Evolutionary conservation across 345 rosid species (phyloP).

Genomic region (Heritiera fomes): DNA sequence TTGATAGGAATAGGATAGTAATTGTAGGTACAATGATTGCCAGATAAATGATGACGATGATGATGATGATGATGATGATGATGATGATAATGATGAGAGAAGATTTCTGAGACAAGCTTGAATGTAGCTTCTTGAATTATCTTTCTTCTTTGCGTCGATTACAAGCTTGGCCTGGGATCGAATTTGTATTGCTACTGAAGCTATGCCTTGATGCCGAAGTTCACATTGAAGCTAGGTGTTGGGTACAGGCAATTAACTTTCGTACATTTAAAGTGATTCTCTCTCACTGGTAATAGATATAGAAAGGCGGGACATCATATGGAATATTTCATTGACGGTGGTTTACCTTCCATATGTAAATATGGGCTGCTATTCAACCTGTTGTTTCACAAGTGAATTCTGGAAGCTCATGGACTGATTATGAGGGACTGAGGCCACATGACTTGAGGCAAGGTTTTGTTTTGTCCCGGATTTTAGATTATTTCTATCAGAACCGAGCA

Average conservation of each 20-base stretch:
- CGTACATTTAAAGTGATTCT: not conserved
- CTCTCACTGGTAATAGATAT: not conserved
- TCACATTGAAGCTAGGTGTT: not conserved
- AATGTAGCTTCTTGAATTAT: not conserved
- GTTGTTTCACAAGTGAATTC: not conserved
- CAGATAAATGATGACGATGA: too few species aligned
- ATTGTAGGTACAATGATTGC: too few species aligned
- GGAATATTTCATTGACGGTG: not conserved
- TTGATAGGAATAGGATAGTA: too few species aligned
- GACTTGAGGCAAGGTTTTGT: not conserved
- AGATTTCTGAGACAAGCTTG: conserved; percentile 3
- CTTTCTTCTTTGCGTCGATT: not conserved
- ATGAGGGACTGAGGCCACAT: not conserved
- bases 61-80: too few species aligned
- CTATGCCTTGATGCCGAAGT: not conserved
- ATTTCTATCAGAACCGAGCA: not conserved
- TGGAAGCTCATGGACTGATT: not conserved
- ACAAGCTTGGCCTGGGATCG: not conserved
- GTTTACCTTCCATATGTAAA: not conserved
- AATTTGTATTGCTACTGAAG: not conserved
- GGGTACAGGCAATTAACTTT: not conserved
- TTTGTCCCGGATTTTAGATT: not conserved
- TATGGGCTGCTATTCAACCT: not conserved
- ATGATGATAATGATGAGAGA: too few species aligned
- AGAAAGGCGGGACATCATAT: not conserved